phyloP scores from a whole-genome alignment of 139 green algal species.

The Picochlorum costavermella region DNA sequence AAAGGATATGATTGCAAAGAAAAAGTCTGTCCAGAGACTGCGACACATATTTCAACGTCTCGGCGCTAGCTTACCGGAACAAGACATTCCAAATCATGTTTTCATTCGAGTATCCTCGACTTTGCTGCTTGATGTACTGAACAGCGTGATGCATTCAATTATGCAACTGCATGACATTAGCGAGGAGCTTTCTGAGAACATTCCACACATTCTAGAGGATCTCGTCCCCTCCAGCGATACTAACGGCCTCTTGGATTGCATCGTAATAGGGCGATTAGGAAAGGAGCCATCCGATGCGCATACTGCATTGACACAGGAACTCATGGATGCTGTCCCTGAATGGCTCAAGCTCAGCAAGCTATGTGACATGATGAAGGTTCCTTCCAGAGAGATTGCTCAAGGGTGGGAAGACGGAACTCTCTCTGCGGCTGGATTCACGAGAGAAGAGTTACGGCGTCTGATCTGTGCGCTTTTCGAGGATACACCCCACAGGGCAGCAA shows the following conservation, averaged over 20 bases:
- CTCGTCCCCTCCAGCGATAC: not conserved
- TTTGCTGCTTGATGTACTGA: not conserved
- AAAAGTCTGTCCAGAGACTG: slow-evolving; percentile 1
- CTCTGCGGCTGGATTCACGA: not conserved
- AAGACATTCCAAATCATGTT: slow-evolving; percentile 12
- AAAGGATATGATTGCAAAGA: slow-evolving; percentile 2
- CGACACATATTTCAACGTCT: not conserved
- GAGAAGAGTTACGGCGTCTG: slow-evolving; percentile 20
- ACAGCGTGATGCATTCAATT: slow-evolving; percentile 20
- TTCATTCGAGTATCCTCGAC: slow-evolving; percentile 4
- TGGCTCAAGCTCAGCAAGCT: slow-evolving; percentile 1
- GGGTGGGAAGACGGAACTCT: slow-evolving; percentile 3
- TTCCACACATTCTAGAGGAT: slow-evolving; percentile 26
- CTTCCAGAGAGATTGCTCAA: slow-evolving; percentile 3
- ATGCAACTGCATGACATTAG: slow-evolving; percentile 36
- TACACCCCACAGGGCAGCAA: slow-evolving; percentile 15
- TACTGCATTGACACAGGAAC: not conserved
- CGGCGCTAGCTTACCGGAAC: not conserved
- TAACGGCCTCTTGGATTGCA: not conserved
- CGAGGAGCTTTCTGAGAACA: slow-evolving; percentile 39
- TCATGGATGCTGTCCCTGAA: not conserved
- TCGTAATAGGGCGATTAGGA: not conserved
- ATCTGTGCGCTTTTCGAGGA: slow-evolving; percentile 42
- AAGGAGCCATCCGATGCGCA: not conserved
- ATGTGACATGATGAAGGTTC: slow-evolving; percentile 5